Evolutionary conservation across 495 filamentous ascomycete genomes (phyloP).

Genomic region (Parathielavia hyrcaniae): DNA sequence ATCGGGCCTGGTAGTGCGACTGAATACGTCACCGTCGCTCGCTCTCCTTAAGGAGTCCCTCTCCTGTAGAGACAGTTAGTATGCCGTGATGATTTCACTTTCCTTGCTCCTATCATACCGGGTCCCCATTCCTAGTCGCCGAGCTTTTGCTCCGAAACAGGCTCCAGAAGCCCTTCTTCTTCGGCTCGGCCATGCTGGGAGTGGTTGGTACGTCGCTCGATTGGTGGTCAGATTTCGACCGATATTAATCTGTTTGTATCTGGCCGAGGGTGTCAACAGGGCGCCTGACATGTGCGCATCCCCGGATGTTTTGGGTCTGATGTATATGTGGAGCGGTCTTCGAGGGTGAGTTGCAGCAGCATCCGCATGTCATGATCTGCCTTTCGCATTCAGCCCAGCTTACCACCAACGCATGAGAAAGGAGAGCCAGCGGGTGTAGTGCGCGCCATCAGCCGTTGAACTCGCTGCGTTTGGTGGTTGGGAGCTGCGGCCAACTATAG

Average conservation of each 20-base stretch:
- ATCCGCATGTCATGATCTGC: constrained; percentile 7
- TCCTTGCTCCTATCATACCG: constrained; percentile 6
- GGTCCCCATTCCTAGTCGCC: constrained; percentile 14
- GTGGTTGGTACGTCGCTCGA: background rate
- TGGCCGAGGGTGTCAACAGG: background rate
- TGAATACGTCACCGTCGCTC: constrained; percentile 15
- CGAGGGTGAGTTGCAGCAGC: constrained; percentile 5
- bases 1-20: constrained; percentile 12
- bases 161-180: constrained; percentile 22
- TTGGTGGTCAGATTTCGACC: background rate
- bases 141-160: constrained; percentile 21
- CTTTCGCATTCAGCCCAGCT: constrained; percentile 4
- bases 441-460: background rate
- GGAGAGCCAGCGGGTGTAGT: background rate
- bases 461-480: background rate
- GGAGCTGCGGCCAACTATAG: background rate
- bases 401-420: background rate
- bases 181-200: constrained; percentile 11
- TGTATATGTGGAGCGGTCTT: background rate
- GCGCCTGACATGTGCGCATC: constrained; percentile 1
- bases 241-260: background rate
- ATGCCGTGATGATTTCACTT: background rate
- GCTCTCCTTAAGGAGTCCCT: constrained; percentile 13
- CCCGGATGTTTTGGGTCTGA: constrained; percentile 2
- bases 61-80: constrained; percentile 15